Base-by-base conservation (phyloP, 2,329 filamentous ascomycete species). In the Cladophialophora carrionii region DNA sequence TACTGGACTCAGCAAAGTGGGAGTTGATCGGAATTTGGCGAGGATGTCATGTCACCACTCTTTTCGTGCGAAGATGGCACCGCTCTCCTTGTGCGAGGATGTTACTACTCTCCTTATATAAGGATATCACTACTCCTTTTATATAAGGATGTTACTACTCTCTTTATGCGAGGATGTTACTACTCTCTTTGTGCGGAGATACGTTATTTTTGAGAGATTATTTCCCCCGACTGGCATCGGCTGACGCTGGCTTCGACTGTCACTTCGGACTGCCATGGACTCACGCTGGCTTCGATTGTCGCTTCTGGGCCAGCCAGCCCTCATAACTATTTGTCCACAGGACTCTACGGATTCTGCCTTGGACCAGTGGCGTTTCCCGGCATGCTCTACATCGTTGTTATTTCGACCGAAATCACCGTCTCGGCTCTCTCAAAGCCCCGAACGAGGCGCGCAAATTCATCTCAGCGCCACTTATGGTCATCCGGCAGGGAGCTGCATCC, bases 361-460 rank as follows among this genome's bases (percentile, higher is more conserved):
- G 43, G 43, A 46, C 43, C 3, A 14, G 43, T 48, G 43, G 43
- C 43, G 43, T 4, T 46, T 46, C 43, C 43, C 43, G 43, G 14
- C 43, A 4, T 46, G 43, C 43, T 46, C 43, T 4, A 46, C 43
- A 4, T 46, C 43, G 14, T 46, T 46, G 20, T 46, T 46, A 12
- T 46, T 17, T 46, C 43, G 43, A 12, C 43, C 43, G 43, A 46
- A 17, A n/a, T 12, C 14, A 46, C 4, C 43, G 43, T 20, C 43
- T 46, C 43, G 43, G 43, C 43, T 17, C 43, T 46, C 43, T n/a
- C 4, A 46, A 46, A 17, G 43, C 43, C 43, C 43, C 4, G 14
- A 46, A 48, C n/a, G 10, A n/a, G n/a, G 43, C n/a, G 43, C 43
- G 43, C 43, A n/a, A 48, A 48, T 48, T 48, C 43, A 48, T 48